Evolutionary conservation across 1,284 basidiomycete species (phyloP).

Genomic region (Malassezia brasiliensis): DNA sequence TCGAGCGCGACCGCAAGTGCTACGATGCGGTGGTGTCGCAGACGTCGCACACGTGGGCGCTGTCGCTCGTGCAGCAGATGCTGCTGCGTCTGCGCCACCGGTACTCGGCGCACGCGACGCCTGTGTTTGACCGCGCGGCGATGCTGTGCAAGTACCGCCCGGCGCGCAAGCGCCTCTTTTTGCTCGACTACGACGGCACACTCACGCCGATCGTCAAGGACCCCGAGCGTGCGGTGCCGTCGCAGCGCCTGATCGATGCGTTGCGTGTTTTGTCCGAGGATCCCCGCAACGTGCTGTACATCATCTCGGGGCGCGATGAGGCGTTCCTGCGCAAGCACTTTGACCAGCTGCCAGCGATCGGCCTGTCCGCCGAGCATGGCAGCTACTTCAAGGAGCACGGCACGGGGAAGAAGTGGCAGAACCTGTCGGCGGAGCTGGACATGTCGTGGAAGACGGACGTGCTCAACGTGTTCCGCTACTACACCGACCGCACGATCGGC

Average conservation of each 20-base stretch:
- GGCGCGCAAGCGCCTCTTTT: constrained; percentile 73
- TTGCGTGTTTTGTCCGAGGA: constrained; percentile 66
- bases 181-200: constrained; percentile 97
- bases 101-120: constrained; percentile 75
- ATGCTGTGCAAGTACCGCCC: constrained; percentile 61
- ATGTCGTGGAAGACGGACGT: constrained; percentile 98
- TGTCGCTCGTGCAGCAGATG: constrained; percentile 76
- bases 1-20: constrained; percentile 59
- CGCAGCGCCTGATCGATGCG: constrained; percentile 63
- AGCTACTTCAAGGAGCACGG: constrained; percentile 71
- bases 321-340: constrained; percentile 84
- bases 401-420: constrained; percentile 62
- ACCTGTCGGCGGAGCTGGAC: constrained; percentile 80
- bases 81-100: constrained; percentile 70
- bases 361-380: constrained; percentile 93
- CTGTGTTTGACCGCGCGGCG: constrained; percentile 62
- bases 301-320: constrained; percentile 93
- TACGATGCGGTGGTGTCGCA: constrained; percentile 81
- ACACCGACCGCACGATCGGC: constrained; percentile 89
- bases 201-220: constrained; percentile 92
- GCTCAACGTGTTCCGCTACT: constrained; percentile 88
- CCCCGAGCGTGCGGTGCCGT: constrained; percentile 77
- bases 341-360: constrained; percentile 70
- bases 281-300: constrained; percentile 81
- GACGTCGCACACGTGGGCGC: constrained; percentile 91